Conservation (phyloP, 441 rosid genomes). For the Erodium chrysanthum region DNA sequence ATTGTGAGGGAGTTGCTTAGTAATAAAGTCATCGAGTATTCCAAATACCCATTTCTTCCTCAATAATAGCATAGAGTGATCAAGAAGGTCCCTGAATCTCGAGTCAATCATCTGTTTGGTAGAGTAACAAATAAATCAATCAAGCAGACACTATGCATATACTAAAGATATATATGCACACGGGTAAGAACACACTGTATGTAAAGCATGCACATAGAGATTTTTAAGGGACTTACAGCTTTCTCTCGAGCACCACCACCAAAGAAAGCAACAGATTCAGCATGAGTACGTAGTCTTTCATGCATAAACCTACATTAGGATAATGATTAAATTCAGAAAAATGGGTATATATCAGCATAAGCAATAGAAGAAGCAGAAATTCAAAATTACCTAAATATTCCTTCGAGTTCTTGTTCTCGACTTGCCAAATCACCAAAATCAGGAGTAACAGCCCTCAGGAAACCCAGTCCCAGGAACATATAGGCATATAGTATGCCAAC, state of each 20-base stretch:
- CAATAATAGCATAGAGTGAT: constrained; percentile 68
- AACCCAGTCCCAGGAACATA: constrained; percentile 95
- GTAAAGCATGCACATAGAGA: not conserved
- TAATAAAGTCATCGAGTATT: constrained; percentile 86
- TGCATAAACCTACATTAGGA: constrained; percentile 79
- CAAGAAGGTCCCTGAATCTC: constrained; percentile 78
- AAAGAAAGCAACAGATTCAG: constrained; percentile 98
- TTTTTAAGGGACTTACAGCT: constrained; percentile 58
- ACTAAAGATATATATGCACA: not conserved
- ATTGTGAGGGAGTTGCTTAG: constrained; percentile 98
- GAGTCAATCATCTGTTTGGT: constrained; percentile 77
- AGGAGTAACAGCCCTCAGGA: constrained; percentile 83
- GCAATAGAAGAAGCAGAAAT: constrained; percentile 11
- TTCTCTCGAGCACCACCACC: constrained; percentile 99
- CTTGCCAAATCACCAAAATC: constrained; percentile 92
- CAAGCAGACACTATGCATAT: not conserved
- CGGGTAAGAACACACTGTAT: not conserved
- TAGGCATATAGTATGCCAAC: constrained; percentile 90
- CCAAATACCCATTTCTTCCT: constrained; percentile 94
- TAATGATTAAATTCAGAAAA: constrained; percentile 15
- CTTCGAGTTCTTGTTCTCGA: constrained; percentile 87
- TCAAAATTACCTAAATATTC: constrained; percentile 73
- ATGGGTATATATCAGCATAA: not conserved
- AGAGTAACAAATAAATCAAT: not conserved
- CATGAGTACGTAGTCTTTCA: constrained; percentile 93